Conservation (phyloP, 768 basidiomycete species). For the Mycena venus region DNA sequence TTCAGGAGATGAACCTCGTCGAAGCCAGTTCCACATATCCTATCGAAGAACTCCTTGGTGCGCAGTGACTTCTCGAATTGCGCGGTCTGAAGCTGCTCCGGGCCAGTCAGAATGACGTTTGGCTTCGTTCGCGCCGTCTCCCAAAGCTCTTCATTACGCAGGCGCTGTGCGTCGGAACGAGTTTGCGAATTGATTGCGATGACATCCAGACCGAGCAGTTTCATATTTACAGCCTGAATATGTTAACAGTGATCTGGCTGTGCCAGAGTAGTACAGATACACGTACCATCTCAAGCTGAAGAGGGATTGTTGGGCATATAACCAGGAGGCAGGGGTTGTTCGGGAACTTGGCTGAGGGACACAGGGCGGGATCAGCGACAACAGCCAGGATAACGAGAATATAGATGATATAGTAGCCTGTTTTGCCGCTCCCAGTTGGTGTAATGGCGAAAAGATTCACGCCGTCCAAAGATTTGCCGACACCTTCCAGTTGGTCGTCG, state of each 20-base stretch:
- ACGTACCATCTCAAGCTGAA: constrained; percentile 36
- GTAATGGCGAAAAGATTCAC: constrained; percentile 28
- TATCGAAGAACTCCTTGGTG: no score
- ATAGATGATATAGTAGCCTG: constrained; percentile 25
- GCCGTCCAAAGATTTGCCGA: constrained; percentile 32
- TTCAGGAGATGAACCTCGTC: background rate
- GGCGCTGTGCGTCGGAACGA: constrained; percentile 15
- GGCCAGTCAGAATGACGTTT: no score
- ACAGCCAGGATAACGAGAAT: constrained; percentile 33
- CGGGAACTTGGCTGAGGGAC: constrained; percentile 20
- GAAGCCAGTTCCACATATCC: background rate
- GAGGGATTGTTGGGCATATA: no score
- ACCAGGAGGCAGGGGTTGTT: constrained; percentile 29
- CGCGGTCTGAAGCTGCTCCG: no score
- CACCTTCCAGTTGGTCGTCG: constrained; percentile 37
- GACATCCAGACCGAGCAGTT: background rate
- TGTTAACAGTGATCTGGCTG: no score
- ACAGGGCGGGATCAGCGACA: constrained; percentile 21
- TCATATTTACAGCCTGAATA: background rate
- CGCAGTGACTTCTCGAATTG: no score
- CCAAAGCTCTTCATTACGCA: constrained; percentile 26
- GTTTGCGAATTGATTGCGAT: constrained; percentile 26
- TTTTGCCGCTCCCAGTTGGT: constrained; percentile 40
- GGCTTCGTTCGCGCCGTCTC: constrained; percentile 5
- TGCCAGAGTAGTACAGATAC: no score